Evolutionary conservation across 1,139 yeast species (phyloP).

Genomic region (Protomyces gravidus): DNA sequence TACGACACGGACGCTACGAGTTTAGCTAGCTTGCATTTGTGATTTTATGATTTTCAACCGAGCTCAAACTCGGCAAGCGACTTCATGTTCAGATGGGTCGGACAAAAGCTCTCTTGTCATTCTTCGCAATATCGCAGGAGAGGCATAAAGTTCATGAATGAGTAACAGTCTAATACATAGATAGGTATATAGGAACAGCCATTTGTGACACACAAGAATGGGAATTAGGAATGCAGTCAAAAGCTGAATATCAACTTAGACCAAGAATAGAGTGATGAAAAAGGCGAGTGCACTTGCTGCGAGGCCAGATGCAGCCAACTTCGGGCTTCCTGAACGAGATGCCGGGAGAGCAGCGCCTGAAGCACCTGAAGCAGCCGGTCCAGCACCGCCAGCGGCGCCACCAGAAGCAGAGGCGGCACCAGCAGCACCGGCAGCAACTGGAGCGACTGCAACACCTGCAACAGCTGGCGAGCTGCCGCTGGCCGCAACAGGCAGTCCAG

Average conservation of each 20-base stretch:
- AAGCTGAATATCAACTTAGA: background rate
- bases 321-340: background rate
- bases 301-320: background rate
- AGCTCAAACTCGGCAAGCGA: too few species aligned
- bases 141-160: too few species aligned
- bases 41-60: too few species aligned
- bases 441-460: background rate
- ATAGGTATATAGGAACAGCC: background rate
- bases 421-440: background rate
- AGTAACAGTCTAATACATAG: background rate
- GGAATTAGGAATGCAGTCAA: background rate
- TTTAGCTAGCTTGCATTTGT: too few species aligned
- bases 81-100: too few species aligned
- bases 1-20: too few species aligned
- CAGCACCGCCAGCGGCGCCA: background rate
- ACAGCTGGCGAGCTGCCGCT: background rate
- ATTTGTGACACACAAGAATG: too few species aligned
- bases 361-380: background rate
- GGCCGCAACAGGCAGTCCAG: background rate
- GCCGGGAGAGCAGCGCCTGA: background rate
- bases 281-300: background rate
- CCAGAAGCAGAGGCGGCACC: background rate
- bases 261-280: background rate
- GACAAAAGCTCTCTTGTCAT: too few species aligned
- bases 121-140: too few species aligned